These are phyloP conservation scores for Raddia guianensis DNA, from an alignment of 176 grass and related monocot genomes.

Conservation along the genomic window DNA sequence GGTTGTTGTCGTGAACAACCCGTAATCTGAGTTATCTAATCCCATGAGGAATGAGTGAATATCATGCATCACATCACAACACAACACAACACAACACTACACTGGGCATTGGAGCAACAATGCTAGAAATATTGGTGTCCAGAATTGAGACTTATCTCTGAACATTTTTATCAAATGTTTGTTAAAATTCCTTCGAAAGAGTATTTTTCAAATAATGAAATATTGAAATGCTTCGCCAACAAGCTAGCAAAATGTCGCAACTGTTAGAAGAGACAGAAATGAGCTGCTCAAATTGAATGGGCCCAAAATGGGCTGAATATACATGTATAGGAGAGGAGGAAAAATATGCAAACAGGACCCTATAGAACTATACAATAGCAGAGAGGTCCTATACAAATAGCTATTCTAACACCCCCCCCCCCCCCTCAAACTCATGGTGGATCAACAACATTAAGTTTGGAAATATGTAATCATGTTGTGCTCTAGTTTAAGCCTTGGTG, in stretches of 20 bases:
- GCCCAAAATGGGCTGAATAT: no score
- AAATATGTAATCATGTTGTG: no score
- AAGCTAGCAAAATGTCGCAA: conserved; percentile 3
- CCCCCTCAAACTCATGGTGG: no score
- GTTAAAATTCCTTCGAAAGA: background rate
- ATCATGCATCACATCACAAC: background rate
- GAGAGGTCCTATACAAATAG: no score
- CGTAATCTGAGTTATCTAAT: conserved; percentile 20
- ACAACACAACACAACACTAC: conserved; percentile 2
- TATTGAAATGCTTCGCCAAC: background rate
- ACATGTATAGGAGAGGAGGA: no score
- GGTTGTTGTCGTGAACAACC: background rate
- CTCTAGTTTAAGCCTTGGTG: no score
- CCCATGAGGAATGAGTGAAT: conserved; percentile 15
- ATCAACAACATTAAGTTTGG: no score
- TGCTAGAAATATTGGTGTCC: background rate
- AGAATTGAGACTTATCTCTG: background rate
- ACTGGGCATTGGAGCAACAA: background rate
- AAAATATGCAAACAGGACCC: no score
- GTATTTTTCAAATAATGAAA: conserved; percentile 5
- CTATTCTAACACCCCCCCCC: no score
- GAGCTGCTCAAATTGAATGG: no score
- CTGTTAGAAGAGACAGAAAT: no score
- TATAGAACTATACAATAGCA: no score
- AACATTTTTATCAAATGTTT: background rate